phyloP scores from a whole-genome alignment of 768 basidiomycete genomes.

The Mrakia gelida region DNA sequence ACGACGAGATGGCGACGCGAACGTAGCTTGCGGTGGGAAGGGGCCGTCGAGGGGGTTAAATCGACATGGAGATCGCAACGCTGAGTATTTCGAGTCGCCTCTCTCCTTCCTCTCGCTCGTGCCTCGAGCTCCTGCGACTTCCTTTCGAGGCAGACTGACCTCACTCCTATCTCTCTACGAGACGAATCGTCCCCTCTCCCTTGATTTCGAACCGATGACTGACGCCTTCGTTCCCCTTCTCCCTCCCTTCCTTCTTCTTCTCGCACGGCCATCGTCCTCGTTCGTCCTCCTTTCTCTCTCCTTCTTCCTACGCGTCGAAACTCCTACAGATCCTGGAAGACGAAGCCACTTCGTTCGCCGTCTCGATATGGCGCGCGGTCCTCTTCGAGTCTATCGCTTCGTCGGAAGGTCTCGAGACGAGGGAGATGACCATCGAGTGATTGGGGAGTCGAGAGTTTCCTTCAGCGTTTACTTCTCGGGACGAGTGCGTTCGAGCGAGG shows the following conservation, averaged over 20 bases:
- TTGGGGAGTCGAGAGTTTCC: neutral
- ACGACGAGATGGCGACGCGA: no score
- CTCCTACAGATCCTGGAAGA: constrained; percentile 78
- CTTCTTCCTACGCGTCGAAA: neutral
- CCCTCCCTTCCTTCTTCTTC: neutral
- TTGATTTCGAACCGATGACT: neutral
- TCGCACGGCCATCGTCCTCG: neutral
- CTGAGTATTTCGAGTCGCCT: no score
- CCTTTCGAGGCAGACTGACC: neutral
- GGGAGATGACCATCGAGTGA: constrained; percentile 62
- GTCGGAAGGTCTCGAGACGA: constrained; percentile 80
- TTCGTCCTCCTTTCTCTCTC: neutral
- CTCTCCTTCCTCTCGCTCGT: neutral
- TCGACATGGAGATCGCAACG: no score
- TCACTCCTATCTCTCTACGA: neutral
- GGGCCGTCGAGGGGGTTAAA: no score
- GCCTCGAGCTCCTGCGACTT: neutral
- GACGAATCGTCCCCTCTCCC: neutral
- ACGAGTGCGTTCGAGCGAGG: no score
- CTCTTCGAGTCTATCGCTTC: constrained; percentile 95
- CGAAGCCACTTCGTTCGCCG: constrained; percentile 74
- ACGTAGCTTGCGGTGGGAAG: no score
- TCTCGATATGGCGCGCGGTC: constrained; percentile 81
- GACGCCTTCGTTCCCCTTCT: neutral
- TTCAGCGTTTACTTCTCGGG: neutral